Evolutionary conservation across 306 rosid genomes (phyloP).

Genomic region (Potentilla sterilis): DNA sequence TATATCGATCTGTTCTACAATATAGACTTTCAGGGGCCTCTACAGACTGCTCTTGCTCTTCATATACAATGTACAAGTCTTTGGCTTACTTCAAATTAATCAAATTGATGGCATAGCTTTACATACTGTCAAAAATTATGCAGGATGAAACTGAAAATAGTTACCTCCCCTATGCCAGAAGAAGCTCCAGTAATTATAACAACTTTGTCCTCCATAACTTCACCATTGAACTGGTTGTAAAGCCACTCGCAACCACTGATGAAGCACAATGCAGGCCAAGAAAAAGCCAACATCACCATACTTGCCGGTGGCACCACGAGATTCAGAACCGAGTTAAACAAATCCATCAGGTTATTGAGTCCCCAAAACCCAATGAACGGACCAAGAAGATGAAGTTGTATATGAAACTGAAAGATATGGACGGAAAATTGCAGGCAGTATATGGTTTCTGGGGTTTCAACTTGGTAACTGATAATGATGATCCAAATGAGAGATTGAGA

Average conservation of each 20-base stretch:
- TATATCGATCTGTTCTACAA: background rate
- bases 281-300: slow-evolving; percentile 58
- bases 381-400: background rate
- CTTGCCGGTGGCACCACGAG: slow-evolving; percentile 72
- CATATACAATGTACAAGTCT: background rate
- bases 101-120: background rate
- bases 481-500: background rate
- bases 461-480: background rate
- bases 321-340: slow-evolving; percentile 52
- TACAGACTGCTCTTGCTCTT: background rate
- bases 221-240: slow-evolving; percentile 35
- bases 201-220: slow-evolving; percentile 61
- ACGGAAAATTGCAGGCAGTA: background rate
- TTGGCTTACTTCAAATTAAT: background rate
- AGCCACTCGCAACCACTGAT: slow-evolving; percentile 70
- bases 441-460: background rate
- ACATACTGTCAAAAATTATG: background rate
- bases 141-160: background rate
- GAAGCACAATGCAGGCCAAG: slow-evolving; percentile 86
- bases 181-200: slow-evolving; percentile 95
- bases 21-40: background rate
- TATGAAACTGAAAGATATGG: background rate
- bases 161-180: slow-evolving; percentile 88
- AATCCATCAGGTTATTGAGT: slow-evolving; percentile 35
- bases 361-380: background rate